Evolutionary conservation across 805 yeast species (phyloP).

Genomic region (Wilhelminamyces savonicus): DNA sequence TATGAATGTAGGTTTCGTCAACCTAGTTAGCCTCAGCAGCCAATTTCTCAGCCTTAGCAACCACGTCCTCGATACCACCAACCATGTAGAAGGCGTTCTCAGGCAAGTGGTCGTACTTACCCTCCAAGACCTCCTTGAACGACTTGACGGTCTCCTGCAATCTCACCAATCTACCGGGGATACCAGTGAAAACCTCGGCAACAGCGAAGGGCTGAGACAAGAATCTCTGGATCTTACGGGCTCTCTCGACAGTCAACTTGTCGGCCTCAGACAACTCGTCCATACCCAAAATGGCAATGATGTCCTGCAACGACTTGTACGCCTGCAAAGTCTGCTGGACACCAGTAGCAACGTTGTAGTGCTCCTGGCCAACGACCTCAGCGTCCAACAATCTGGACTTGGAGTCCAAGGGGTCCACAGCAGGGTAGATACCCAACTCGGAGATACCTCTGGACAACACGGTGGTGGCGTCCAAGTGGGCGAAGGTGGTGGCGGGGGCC

Average conservation of each 20-base stretch:
- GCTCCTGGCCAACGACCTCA: slow-evolving; percentile 97
- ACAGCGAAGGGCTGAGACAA: slow-evolving; percentile 99
- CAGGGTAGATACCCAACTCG: slow-evolving; percentile 99
- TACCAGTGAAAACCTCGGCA: slow-evolving; percentile 99
- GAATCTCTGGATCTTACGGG: slow-evolving; percentile 99
- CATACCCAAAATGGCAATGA: slow-evolving; percentile 99
- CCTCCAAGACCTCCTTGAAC: slow-evolving; percentile 94
- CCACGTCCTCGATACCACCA: slow-evolving; percentile 98
- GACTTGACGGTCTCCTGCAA: slow-evolving; percentile 91
- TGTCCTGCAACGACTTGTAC: slow-evolving; percentile 99
- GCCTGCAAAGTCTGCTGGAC: slow-evolving; percentile 99
- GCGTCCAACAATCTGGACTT: slow-evolving; percentile 98
- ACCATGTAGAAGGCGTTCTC: slow-evolving; percentile 99
- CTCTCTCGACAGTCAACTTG: slow-evolving; percentile 99
- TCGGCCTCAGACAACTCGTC: slow-evolving; percentile 98
- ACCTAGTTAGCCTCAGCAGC: slow-evolving; percentile 81
- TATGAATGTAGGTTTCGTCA: too few relatives aligned
- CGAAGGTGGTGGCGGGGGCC: slow-evolving; percentile 99
- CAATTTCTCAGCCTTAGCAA: slow-evolving; percentile 98
- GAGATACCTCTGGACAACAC: slow-evolving; percentile 99
- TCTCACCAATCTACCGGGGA: slow-evolving; percentile 95
- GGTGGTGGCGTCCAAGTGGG: slow-evolving; percentile 99
- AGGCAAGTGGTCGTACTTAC: slow-evolving; percentile 98
- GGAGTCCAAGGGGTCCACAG: slow-evolving; percentile 99
- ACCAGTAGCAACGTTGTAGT: slow-evolving; percentile 87